Evolutionary conservation across 176 grass and related monocot genomes (phyloP).

Genomic region (Aegilops longissima): DNA sequence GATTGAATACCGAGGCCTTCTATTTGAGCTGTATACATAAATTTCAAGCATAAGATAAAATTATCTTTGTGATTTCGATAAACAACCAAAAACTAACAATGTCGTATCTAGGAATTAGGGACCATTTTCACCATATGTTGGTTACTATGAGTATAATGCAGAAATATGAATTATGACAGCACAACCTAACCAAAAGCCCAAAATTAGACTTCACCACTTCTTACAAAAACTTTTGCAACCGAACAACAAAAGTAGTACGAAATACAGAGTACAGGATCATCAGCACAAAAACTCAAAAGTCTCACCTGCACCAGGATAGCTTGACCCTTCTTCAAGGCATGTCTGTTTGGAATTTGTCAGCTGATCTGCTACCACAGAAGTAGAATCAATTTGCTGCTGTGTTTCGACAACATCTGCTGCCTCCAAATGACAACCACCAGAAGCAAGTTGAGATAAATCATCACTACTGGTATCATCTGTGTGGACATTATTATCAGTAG

Average conservation of each 20-base stretch:
- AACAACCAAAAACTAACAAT: neutral
- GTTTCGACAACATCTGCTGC: neutral
- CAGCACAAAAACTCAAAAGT: neutral
- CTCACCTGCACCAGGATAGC: constrained; percentile 31
- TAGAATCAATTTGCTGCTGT: constrained; percentile 25
- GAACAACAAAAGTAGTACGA: neutral
- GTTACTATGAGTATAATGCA: neutral
- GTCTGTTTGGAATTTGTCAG: neutral
- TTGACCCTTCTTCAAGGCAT: neutral
- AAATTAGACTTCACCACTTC: neutral
- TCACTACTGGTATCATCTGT: neutral
- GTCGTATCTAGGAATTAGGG: neutral
- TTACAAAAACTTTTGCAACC: neutral
- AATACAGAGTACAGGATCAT: neutral
- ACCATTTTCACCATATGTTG: neutral
- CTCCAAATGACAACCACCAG: neutral
- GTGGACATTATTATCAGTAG: constrained; percentile 7
- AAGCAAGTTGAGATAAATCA: constrained; percentile 7
- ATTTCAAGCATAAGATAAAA: neutral
- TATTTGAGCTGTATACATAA: neutral
- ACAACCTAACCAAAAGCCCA: neutral
- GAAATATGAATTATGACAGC: constrained; percentile 1
- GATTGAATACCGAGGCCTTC: neutral
- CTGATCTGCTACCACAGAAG: constrained; percentile 25
- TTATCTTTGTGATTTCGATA: neutral